These are phyloP conservation scores for Oryza australiensis DNA, from an alignment of 176 grass and related monocot species.

Conservation along the genomic window DNA sequence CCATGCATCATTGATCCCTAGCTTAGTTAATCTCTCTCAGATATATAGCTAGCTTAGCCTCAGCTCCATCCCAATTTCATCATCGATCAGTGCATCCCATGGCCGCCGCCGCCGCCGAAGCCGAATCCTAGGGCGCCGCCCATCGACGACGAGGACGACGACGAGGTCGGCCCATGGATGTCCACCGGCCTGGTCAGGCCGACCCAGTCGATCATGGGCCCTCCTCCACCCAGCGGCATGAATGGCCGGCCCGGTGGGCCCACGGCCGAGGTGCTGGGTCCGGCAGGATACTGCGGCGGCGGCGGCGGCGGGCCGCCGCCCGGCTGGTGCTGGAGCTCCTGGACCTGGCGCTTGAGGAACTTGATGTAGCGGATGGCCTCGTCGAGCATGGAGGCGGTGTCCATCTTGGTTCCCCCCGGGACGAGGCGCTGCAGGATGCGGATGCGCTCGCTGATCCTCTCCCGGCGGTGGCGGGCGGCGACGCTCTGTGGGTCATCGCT, in stretches of 20 bases:
- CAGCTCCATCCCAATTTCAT: too few relatives aligned
- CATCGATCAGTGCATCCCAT: slow-evolving; percentile 55
- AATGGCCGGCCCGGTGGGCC: slow-evolving; percentile 30
- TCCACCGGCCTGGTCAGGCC: slow-evolving; percentile 46
- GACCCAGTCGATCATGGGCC: slow-evolving; percentile 45
- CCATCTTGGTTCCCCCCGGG: slow-evolving; percentile 93
- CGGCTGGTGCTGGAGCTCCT: slow-evolving; percentile 66
- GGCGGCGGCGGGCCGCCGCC: background rate
- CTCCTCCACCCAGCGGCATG: slow-evolving; percentile 28
- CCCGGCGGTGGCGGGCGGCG: slow-evolving; percentile 78
- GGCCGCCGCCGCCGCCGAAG: slow-evolving; percentile 41
- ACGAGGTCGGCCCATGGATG: slow-evolving; percentile 60
- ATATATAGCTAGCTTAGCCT: slow-evolving; percentile 14
- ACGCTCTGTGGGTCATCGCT: slow-evolving; percentile 94
- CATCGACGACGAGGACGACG: slow-evolving; percentile 82
- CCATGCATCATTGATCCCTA: slow-evolving; percentile 32
- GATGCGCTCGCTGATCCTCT: slow-evolving; percentile 90
- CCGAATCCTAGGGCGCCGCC: slow-evolving; percentile 75
- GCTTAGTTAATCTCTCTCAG: slow-evolving; percentile 38
- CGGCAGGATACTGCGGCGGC: background rate
- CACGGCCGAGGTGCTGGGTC: slow-evolving; percentile 36
- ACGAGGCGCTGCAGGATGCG: slow-evolving; percentile 89
- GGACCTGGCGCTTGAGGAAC: slow-evolving; percentile 91
- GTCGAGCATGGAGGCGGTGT: slow-evolving; percentile 92
- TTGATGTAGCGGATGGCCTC: slow-evolving; percentile 97